A percentile compares a stretch with the other conserved stretches of the same genome.
phyloP scores from a whole-genome alignment of 2,329 filamentous ascomycete species.

The Pseudocercospora crystallina region DNA sequence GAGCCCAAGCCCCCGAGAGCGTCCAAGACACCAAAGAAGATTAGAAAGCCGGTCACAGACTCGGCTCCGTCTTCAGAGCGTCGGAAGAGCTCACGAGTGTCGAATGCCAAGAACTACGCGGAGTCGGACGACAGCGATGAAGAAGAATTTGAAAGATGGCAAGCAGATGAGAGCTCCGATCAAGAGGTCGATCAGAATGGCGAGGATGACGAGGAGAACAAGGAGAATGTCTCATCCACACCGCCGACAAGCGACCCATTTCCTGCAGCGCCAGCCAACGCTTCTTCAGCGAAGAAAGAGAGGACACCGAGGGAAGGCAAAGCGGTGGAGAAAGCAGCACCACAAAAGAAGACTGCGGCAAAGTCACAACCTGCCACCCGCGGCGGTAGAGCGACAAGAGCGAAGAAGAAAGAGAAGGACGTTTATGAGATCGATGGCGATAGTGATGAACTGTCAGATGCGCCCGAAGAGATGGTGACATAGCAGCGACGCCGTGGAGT shows the following conservation, averaged over 20 bases:
- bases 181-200: too few relatives aligned
- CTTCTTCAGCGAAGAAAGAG: not conserved
- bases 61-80: slow-evolving; percentile 42
- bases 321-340: slow-evolving; percentile 5
- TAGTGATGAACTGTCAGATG: slow-evolving; percentile 30
- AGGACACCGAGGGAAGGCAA: not conserved
- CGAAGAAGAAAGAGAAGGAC: slow-evolving; percentile 26
- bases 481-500: not conserved
- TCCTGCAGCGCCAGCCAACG: not conserved
- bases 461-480: slow-evolving; percentile 25
- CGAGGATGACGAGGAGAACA: slow-evolving; percentile 26
- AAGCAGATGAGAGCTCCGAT: slow-evolving; percentile 24
- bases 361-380: slow-evolving; percentile 20
- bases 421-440: slow-evolving; percentile 27
- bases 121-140: slow-evolving; percentile 46
- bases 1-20: slow-evolving; percentile 39
- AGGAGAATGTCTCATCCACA: slow-evolving; percentile 29
- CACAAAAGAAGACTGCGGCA: slow-evolving; percentile 14
- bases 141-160: slow-evolving; percentile 34
- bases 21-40: slow-evolving; percentile 36
- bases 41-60: slow-evolving; percentile 38
- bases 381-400: slow-evolving; percentile 15
- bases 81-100: slow-evolving; percentile 44
- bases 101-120: slow-evolving; percentile 44
- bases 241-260: slow-evolving; percentile 32